phyloP scores from a whole-genome alignment of 2,329 filamentous ascomycete genomes.

The Pseudogymnoascus sp. region DNA sequence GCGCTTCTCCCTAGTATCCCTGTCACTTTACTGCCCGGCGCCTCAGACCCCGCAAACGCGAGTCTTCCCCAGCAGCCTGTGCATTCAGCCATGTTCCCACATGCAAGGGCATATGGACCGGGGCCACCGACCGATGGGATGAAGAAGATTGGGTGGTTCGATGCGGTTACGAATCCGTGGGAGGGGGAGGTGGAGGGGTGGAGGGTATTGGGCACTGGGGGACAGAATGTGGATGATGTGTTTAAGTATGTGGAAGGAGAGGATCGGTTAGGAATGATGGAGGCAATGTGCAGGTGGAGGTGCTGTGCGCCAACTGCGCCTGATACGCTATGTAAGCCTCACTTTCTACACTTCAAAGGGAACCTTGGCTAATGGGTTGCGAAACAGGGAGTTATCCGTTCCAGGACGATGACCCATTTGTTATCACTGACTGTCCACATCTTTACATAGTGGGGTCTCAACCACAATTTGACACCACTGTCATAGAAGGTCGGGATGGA shows the following conservation, averaged over 20 bases:
- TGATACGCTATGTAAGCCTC: constrained; percentile 75
- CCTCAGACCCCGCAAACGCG: constrained; percentile 77
- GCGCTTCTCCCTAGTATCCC: constrained; percentile 77
- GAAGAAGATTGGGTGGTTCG: constrained; percentile 60
- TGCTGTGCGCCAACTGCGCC: constrained; percentile 88
- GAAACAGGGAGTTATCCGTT: constrained; percentile 83
- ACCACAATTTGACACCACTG: constrained; percentile 62
- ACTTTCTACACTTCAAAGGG: neutral
- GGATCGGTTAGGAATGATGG: constrained; percentile 79
- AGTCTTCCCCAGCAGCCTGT: constrained; percentile 89
- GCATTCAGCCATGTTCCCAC: constrained; percentile 83
- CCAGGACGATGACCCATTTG: constrained; percentile 85
- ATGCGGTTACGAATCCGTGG: constrained; percentile 87
- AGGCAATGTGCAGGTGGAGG: constrained; percentile 87
- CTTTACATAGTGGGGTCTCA: constrained; percentile 87
- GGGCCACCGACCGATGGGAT: constrained; percentile 28
- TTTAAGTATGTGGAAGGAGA: constrained; percentile 80
- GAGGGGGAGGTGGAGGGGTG: constrained; percentile 85
- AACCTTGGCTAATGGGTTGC: neutral
- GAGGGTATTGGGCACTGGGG: constrained; percentile 75
- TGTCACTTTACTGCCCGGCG: constrained; percentile 79
- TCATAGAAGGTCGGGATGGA: constrained; percentile 57
- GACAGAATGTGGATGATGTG: constrained; percentile 89
- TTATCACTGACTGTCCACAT: constrained; percentile 77
- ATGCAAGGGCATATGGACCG: constrained; percentile 58